These are phyloP conservation scores for Crepidotus sp. DNA, from an alignment of 1,284 basidiomycete species.

Conservation along the genomic window DNA sequence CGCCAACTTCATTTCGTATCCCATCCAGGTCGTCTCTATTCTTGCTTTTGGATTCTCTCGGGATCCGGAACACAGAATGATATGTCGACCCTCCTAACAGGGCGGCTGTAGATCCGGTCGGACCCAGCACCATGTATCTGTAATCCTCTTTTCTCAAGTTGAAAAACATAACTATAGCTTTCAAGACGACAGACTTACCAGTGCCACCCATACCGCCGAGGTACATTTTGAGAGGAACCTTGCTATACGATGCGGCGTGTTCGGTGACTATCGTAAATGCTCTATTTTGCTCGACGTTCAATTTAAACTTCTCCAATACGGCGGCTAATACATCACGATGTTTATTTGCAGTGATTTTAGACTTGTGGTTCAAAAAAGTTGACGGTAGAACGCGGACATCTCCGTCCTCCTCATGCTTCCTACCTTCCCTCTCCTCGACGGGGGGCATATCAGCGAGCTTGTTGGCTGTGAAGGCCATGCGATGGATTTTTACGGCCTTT, in stretches of 20 bases:
- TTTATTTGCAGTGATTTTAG: neutral
- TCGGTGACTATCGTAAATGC: neutral
- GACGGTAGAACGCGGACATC: neutral
- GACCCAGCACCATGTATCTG: neutral
- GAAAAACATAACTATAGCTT: neutral
- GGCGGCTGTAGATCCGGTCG: neutral
- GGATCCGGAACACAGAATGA: neutral
- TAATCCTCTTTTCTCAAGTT: neutral
- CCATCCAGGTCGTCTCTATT: neutral
- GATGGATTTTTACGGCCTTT: no score
- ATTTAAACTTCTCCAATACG: neutral
- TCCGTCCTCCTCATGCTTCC: neutral
- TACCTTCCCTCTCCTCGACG: neutral
- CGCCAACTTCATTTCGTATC: neutral
- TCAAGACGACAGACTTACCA: neutral
- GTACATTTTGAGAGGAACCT: conserved; percentile 23
- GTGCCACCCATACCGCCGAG: conserved; percentile 19
- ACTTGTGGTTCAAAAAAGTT: neutral
- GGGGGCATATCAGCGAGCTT: neutral
- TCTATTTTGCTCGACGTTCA: neutral
- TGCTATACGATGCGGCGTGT: neutral
- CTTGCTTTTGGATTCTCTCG: neutral
- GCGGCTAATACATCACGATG: no score
- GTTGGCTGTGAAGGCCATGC: neutral
- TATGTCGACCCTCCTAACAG: neutral